Conservation (phyloP, 1,139 yeast species). For the Yamadazyma oceani region DNA sequence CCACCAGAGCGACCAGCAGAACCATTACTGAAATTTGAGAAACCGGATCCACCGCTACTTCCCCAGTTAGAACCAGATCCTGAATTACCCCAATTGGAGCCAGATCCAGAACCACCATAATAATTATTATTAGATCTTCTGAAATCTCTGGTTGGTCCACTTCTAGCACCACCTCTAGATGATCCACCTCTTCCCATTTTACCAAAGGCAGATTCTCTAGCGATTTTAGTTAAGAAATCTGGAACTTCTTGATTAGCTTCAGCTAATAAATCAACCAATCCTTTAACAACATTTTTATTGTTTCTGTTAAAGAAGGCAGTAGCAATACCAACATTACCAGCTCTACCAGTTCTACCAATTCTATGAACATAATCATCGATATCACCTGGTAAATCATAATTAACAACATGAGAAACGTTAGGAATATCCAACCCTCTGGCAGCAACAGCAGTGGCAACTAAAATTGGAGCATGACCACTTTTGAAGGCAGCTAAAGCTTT, state of each 20-base stretch:
- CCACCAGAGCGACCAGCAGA: constrained; percentile 20
- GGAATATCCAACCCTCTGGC: constrained; percentile 99
- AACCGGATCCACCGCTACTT: constrained; percentile 22
- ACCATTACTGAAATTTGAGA: constrained; percentile 15
- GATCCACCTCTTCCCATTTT: constrained; percentile 37
- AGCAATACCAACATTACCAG: constrained; percentile 98
- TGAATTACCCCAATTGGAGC: constrained; percentile 27
- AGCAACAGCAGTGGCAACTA: constrained; percentile 98
- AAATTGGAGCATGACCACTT: constrained; percentile 81
- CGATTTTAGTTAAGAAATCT: constrained; percentile 73
- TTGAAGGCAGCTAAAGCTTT: constrained; percentile 90
- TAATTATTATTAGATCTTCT: constrained; percentile 47
- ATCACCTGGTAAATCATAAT: constrained; percentile 94
- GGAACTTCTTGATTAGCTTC: constrained; percentile 99
- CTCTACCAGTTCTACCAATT: constrained; percentile 99
- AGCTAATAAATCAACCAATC: constrained; percentile 77
- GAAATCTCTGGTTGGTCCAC: constrained; percentile 58
- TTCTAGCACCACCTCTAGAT: constrained; percentile 37
- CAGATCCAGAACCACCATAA: constrained; percentile 27
- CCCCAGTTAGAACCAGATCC: constrained; percentile 28
- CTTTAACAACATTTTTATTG: constrained; percentile 87
- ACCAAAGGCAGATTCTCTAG: constrained; percentile 74
- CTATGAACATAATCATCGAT: constrained; percentile 98
- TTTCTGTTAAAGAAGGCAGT: constrained; percentile 98
- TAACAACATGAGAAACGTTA: constrained; percentile 95